Evolutionary conservation across 345 rosid species (phyloP).

Genomic region (Kernera saxatilis): DNA sequence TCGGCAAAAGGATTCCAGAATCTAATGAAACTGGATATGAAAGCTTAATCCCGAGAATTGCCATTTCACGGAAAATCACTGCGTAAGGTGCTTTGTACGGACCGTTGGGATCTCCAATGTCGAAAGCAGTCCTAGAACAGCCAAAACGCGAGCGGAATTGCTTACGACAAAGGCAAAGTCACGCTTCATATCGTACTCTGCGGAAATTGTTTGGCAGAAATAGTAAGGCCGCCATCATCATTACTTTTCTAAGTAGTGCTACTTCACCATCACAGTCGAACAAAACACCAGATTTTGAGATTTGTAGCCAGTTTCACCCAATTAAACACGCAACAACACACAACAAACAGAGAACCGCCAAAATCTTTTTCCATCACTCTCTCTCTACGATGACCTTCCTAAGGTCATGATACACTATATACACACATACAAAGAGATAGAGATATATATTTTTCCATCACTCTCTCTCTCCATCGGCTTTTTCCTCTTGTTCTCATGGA

Average conservation of each 20-base stretch:
- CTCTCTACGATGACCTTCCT: too few species aligned
- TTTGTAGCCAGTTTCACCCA: constrained; percentile 73
- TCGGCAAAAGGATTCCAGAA: too few species aligned
- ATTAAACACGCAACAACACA: constrained; percentile 65
- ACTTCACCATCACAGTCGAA: constrained; percentile 86
- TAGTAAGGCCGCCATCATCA: constrained; percentile 85
- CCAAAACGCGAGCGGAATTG: constrained; percentile 49
- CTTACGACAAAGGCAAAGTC: constrained; percentile 93
- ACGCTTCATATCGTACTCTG: constrained; percentile 98
- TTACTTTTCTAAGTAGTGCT: constrained; percentile 56
- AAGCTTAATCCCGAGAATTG: constrained; percentile 67
- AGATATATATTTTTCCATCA: too few species aligned
- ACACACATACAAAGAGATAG: too few species aligned
- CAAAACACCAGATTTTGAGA: constrained; percentile 79
- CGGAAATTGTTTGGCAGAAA: constrained; percentile 87
- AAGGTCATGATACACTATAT: too few species aligned
- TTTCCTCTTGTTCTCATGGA: too few species aligned
- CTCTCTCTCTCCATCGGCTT: too few species aligned
- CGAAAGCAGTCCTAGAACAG: constrained; percentile 83
- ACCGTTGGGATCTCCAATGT: constrained; percentile 78
- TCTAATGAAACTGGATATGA: too few species aligned
- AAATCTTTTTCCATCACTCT: too few species aligned
- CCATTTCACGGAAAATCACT: constrained; percentile 85
- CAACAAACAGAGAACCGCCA: constrained; percentile 32
- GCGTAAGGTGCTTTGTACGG: constrained; percentile 88